Evolutionary conservation across 331 rosid genomes (phyloP).

Genomic region (Quercus phellos): DNA sequence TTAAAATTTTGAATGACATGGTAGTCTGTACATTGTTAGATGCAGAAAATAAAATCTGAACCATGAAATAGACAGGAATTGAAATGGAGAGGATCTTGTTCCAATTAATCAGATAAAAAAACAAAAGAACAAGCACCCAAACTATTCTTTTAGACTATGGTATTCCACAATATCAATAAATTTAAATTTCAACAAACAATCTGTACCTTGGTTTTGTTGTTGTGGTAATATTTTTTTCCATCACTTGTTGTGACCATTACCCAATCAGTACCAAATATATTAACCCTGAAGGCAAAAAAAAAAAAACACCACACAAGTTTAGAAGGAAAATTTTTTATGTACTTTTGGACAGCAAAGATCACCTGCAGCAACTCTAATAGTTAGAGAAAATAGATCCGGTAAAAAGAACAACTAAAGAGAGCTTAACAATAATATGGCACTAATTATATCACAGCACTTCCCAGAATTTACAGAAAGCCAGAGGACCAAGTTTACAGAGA

Average conservation of each 20-base stretch:
- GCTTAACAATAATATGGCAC: neutral
- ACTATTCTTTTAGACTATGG: too few species aligned
- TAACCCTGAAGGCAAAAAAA: constrained; percentile 48
- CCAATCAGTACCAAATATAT: constrained; percentile 89
- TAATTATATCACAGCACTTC: neutral
- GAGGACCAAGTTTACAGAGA: neutral
- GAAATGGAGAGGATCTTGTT: too few species aligned
- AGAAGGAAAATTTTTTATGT: neutral
- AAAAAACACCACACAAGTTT: constrained; percentile 2
- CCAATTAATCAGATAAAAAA: too few species aligned
- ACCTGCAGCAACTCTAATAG: constrained; percentile 7
- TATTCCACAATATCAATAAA: too few species aligned
- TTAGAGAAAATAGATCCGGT: neutral
- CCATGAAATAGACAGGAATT: too few species aligned
- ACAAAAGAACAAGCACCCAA: neutral
- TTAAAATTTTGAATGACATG: too few species aligned
- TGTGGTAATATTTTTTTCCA: constrained; percentile 86
- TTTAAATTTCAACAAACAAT: neutral
- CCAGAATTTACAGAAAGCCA: neutral
- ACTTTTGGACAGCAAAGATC: constrained; percentile 1
- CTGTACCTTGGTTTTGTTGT: constrained; percentile 78
- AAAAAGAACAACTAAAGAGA: neutral
- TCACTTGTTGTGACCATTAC: constrained; percentile 73
- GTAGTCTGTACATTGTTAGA: too few species aligned
- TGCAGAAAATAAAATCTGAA: too few species aligned